These are phyloP conservation scores for Urtica urens DNA, from an alignment of 306 rosid genomes.

Conservation along the genomic window DNA sequence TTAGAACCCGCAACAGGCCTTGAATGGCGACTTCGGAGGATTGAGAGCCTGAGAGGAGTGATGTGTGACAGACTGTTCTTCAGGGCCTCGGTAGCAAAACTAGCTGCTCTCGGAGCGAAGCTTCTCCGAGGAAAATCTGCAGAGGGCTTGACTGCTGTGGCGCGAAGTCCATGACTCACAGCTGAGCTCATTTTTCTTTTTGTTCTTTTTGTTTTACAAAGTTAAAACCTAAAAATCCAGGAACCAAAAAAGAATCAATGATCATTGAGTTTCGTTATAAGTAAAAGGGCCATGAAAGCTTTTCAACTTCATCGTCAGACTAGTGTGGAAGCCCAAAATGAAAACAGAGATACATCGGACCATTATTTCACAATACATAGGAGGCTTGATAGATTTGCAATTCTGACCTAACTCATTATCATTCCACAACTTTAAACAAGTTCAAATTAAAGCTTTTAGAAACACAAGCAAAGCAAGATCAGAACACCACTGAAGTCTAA, in stretches of 20 bases:
- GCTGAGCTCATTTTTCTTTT: constrained; percentile 21
- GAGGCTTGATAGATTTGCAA: too few species aligned
- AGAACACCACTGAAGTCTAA: not conserved
- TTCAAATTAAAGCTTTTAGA: not conserved
- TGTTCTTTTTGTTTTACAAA: too few species aligned
- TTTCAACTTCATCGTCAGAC: too few species aligned
- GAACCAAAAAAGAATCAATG: constrained; percentile 3
- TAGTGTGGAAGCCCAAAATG: too few species aligned
- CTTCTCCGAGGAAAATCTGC: constrained; percentile 9
- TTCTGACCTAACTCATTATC: too few species aligned
- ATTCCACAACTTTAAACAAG: not conserved
- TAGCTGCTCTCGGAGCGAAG: not conserved
- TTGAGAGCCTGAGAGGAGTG: constrained; percentile 15
- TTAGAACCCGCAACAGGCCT: not conserved
- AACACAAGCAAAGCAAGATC: not conserved
- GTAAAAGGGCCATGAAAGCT: too few species aligned
- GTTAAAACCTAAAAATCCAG: constrained; percentile 2
- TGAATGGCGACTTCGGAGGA: constrained; percentile 3
- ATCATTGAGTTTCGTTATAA: constrained; percentile 11
- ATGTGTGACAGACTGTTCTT: constrained; percentile 20
- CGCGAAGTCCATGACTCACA: constrained; percentile 13
- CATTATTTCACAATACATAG: too few species aligned
- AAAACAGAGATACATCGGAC: too few species aligned
- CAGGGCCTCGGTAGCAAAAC: constrained; percentile 6
- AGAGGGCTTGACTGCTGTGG: constrained; percentile 10